Base-by-base conservation (phyloP, 2,329 filamentous ascomycete species). In the Sclerotinia glacialis region DNA sequence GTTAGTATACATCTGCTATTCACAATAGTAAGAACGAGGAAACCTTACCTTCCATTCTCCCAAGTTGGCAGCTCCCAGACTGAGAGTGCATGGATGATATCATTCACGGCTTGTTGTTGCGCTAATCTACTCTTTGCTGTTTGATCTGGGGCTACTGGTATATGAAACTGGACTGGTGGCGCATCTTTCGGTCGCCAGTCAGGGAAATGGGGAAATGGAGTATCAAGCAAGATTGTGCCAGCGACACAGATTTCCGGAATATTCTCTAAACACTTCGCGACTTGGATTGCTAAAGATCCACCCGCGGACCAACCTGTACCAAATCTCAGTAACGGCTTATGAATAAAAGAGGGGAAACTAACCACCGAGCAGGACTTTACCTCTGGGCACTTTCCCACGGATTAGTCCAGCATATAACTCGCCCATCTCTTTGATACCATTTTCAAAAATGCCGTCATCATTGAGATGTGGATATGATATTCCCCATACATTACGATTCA, bases 381-480 rank as follows among this genome's bases (percentile, higher is more conserved):
- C 61, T 54, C 16, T 56, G 18, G 61, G 21, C 26, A 47, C 50
- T 46, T 55, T 64, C 11, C 61, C 49, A 11, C 61, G 50, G 26
- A 64, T 56, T 14, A 37, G 23, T 21, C 50, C 61, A 55, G 61
- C 61, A 55, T 64, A 64, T 2, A 64, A 26, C 21, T 64, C 47
- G 1, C 61, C 61, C 61, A 64, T 64, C 6, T 26, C 50, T 34
- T 64, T 54, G 8, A 64, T 64, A n/a, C 61, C 61, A 16, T 23
- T 6, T 7, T 56, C 61, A 11, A 64, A 64, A 31, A 14, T 34
- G 9, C 61, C 61, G 7, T 28, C 61, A 37, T 55, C 49, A 23
- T 47, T 23, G 3, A 64, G 50, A n/a, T 64, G 61, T 37, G 61
- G 61, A 55, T 55, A 64, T 64, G 50, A 64, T 40, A 64, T 28